phyloP scores from a whole-genome alignment of 306 rosid species.

The Parietaria judaica region DNA sequence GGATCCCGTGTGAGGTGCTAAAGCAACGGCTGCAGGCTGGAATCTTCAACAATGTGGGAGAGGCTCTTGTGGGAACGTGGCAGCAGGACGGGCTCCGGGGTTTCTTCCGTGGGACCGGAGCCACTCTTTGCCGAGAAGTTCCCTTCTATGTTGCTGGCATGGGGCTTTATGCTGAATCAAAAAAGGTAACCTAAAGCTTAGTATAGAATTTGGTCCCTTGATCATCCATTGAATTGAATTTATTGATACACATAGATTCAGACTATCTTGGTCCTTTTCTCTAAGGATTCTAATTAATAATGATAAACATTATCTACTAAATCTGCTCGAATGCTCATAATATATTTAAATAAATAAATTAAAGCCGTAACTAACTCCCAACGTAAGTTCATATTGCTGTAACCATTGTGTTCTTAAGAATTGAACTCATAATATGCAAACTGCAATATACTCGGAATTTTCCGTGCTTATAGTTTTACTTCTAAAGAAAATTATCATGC shows the following conservation, averaged over 20 bases:
- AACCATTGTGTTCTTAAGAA: not conserved
- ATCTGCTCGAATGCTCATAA: no score
- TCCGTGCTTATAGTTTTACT: not conserved
- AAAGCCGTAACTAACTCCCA: no score
- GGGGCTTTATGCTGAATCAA: constrained; percentile 97
- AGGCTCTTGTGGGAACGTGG: constrained; percentile 86
- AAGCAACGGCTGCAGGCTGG: constrained; percentile 99
- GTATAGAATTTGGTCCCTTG: no score
- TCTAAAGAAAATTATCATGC: not conserved
- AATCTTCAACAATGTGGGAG: constrained; percentile 74
- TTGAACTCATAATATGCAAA: not conserved
- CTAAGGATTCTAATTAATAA: no score
- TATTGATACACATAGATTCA: no score
- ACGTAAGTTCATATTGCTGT: no score
- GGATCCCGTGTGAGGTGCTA: constrained; percentile 94
- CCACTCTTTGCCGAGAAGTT: constrained; percentile 97
- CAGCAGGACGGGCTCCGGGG: constrained; percentile 91
- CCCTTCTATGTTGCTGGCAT: constrained; percentile 99
- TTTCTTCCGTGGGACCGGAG: constrained; percentile 98
- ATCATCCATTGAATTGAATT: no score
- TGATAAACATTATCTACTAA: no score
- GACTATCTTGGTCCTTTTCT: no score
- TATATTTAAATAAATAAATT: no score
- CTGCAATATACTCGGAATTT: not conserved
- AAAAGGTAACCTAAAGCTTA: constrained; percentile 48